phyloP scores from a whole-genome alignment of 208 protist genomes.

The Trypanosoma cruzi region DNA sequence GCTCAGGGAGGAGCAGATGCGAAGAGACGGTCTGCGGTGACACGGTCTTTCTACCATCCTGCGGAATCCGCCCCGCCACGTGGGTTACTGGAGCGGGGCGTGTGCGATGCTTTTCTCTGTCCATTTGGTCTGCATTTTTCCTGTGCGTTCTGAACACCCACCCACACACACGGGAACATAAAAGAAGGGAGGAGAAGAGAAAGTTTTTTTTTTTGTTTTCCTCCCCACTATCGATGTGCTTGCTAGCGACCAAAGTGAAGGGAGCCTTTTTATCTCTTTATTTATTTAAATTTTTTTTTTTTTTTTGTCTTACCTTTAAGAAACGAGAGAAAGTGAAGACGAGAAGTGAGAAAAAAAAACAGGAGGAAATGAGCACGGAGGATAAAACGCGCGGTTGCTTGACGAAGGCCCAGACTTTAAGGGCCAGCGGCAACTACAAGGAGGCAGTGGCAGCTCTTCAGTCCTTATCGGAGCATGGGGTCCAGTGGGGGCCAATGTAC shows the following conservation, averaged over 20 bases:
- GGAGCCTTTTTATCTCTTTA: neutral
- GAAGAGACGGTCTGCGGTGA: neutral
- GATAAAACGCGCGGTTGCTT: constrained; percentile 48
- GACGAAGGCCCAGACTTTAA: constrained; percentile 55
- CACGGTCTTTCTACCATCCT: neutral
- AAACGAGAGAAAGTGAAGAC: neutral
- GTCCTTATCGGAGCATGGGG: constrained; percentile 32
- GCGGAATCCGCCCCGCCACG: neutral
- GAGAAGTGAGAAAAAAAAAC: neutral
- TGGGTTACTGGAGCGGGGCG: too few relatives aligned
- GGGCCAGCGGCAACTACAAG: constrained; percentile 40
- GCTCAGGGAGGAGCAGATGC: constrained; percentile 17
- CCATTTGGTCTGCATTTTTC: too few relatives aligned
- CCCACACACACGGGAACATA: too few relatives aligned
- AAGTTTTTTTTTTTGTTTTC: too few relatives aligned
- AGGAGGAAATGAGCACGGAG: constrained; percentile 32
- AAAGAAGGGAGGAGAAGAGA: too few relatives aligned
- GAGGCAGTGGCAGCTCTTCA: constrained; percentile 56
- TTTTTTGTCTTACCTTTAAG: constrained; percentile 8
- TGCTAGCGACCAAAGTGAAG: neutral
- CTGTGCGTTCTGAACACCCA: too few relatives aligned
- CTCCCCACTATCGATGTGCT: too few relatives aligned
- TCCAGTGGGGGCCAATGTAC: constrained; percentile 44
- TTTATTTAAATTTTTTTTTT: neutral
- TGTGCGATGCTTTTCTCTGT: too few relatives aligned